A percentile compares a stretch with the other conserved stretches of the same genome.
Evolutionary conservation across 1,284 basidiomycete genomes (phyloP).

Genomic region (Kwoniella shivajii): DNA sequence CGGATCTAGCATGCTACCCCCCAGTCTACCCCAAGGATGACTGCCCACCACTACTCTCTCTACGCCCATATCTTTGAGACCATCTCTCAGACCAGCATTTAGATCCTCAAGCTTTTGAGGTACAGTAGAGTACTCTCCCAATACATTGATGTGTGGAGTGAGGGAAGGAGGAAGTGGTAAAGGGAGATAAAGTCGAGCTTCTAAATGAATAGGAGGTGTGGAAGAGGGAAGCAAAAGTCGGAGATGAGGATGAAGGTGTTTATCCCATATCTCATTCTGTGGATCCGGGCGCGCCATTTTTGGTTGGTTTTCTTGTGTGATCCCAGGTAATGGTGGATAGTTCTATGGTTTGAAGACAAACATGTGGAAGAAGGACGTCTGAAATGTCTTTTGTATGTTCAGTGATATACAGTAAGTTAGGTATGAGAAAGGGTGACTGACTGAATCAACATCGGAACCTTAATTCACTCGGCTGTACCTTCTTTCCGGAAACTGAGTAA

Average conservation of each 20-base stretch:
- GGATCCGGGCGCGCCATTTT: conserved; percentile 4
- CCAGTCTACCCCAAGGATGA: conserved; percentile 47
- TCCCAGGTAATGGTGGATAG: neutral
- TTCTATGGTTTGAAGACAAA: neutral
- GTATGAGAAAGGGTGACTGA: no score
- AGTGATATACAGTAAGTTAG: neutral
- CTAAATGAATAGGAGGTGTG: conserved; percentile 26
- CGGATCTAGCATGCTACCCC: conserved; percentile 49
- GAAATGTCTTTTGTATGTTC: no score
- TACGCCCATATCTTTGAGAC: conserved; percentile 11
- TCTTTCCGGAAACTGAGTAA: no score
- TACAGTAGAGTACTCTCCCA: conserved; percentile 7
- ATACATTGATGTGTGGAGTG: neutral
- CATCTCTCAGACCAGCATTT: neutral
- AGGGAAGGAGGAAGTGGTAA: conserved; percentile 2
- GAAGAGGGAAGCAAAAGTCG: conserved; percentile 41
- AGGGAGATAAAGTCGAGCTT: conserved; percentile 43
- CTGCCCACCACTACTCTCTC: conserved; percentile 37
- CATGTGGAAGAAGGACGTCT: no score
- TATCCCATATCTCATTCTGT: conserved; percentile 3
- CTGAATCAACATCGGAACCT: no score
- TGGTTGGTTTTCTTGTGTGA: neutral
- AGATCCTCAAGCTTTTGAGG: conserved; percentile 12
- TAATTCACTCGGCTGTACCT: no score
- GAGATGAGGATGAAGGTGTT: conserved; percentile 28